Base-by-base conservation (phyloP, 2,329 filamentous ascomycete species). In the Penicillium vulpinum region DNA sequence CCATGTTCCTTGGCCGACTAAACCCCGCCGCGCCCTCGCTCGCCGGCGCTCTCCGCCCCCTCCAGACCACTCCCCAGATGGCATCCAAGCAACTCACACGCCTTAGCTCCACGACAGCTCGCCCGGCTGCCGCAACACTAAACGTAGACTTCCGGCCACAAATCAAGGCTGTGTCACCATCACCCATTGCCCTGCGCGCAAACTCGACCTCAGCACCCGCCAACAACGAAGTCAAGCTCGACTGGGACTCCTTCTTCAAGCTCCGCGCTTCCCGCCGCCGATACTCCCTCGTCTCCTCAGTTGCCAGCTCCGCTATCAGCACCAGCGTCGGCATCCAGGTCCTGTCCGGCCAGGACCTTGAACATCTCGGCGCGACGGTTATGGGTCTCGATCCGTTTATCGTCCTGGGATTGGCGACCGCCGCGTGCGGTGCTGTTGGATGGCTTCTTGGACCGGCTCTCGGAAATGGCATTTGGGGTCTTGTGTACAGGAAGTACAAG, bases 231-330 rank as follows among this genome's bases (percentile, higher is more conserved):
- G 63, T 74, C 35, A 70, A 75, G n/a, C 84, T 92, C 40, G 85
- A 91, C 77, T 97, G 93, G 93, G 88, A 97, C 79, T 87, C 86
- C 51, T 97, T 96, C 81, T 96, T 97, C 81, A 85, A 86, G 72
- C 87, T 97, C 58, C 91, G 93, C 70, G 89, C 91, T 67, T 89
- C 87, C 58, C 90, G 93, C 54, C 88, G 93, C 59, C 86, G 90
- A 67, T 89, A 92, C 79, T 91, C 93, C 72, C 84, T 96, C 36
- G 84, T 83, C 48, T 92, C 91, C 62, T 93, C 90, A 45, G 80
- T 91, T 51, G 73, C 85, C 33, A 85, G 84, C 33, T 87, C 88
- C 40, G 62, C 87, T 6, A 77, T 80, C 13, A 85, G 85, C 57
- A 88, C 90, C 1, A 79, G 82, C 3, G 61, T 68, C 9, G 77